A percentile compares a stretch with the other conserved stretches of the same genome.
phyloP scores from a whole-genome alignment of 164 flowering plant genomes.

The Nelumbo lutea region DNA sequence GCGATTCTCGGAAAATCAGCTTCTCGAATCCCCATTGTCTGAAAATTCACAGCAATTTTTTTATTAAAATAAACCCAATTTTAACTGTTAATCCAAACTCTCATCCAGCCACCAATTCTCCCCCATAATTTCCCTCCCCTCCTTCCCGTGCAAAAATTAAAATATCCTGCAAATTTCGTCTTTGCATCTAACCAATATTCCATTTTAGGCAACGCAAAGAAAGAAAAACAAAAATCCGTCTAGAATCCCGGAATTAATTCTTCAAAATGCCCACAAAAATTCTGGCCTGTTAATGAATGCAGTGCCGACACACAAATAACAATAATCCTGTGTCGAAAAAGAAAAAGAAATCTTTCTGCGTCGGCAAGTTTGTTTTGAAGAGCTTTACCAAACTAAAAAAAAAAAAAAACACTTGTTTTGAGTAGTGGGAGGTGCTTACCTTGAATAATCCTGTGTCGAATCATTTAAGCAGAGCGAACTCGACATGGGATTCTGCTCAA shows the following conservation, averaged over 20 bases:
- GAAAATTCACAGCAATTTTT: not conserved
- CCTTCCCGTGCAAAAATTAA: not conserved
- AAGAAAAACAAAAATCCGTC: no score
- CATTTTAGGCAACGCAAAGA: no score
- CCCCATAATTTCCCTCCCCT: not conserved
- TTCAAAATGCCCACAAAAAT: no score
- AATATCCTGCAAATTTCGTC: no score
- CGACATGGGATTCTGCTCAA: conserved; percentile 70
- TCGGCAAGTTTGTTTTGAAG: no score
- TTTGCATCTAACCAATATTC: no score
- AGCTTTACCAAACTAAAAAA: not conserved
- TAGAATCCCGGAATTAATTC: no score
- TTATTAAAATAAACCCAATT: not conserved
- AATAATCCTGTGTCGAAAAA: no score
- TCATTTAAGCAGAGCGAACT: conserved; percentile 51
- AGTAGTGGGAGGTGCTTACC: conserved; percentile 8
- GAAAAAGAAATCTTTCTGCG: no score
- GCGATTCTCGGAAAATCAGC: conserved; percentile 41
- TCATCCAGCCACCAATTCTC: not conserved
- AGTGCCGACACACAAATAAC: no score
- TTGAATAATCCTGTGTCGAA: conserved; percentile 27
- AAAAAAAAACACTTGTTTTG: not conserved
- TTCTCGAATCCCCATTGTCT: conserved; percentile 65
- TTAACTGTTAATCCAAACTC: no score
- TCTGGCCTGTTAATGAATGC: no score